A percentile compares a stretch with the other conserved stretches of the same genome.
Evolutionary conservation across 306 rosid species (phyloP).

Genomic region (Boehmeria nivea): DNA sequence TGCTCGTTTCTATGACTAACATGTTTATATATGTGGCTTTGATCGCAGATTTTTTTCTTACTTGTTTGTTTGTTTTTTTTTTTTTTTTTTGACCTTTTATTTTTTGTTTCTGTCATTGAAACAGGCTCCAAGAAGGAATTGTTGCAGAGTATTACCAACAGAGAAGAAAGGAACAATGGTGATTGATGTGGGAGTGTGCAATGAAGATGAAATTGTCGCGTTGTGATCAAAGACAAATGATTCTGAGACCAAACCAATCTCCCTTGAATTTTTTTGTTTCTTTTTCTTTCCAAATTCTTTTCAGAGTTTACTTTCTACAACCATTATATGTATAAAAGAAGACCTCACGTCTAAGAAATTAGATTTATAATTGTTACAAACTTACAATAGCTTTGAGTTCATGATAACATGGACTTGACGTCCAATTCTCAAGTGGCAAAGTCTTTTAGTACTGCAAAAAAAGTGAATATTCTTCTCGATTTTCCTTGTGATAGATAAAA

Average conservation of each 20-base stretch:
- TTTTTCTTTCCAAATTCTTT: background rate
- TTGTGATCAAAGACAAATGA: slow-evolving; percentile 11
- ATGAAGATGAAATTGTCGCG: slow-evolving; percentile 44
- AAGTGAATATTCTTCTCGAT: no score
- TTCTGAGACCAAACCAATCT: background rate
- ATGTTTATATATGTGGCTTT: no score
- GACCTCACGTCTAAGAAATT: no score
- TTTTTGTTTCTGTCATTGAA: background rate
- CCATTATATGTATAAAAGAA: background rate
- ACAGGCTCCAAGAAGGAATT: slow-evolving; percentile 72
- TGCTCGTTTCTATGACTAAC: no score
- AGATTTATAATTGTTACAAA: no score
- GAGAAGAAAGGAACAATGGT: slow-evolving; percentile 35
- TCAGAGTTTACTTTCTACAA: background rate
- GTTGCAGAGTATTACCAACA: slow-evolving; percentile 42
- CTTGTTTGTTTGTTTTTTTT: no score
- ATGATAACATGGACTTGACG: no score
- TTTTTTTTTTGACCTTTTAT: background rate
- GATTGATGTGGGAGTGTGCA: slow-evolving; percentile 57
- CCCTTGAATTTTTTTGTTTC: background rate
- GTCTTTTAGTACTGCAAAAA: no score
- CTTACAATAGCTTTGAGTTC: no score
- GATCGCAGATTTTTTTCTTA: no score
- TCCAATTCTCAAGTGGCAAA: no score
- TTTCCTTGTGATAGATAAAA: no score